phyloP scores from a whole-genome alignment of 1,284 basidiomycete genomes.

The Austroboletus novae-zelandiae region DNA sequence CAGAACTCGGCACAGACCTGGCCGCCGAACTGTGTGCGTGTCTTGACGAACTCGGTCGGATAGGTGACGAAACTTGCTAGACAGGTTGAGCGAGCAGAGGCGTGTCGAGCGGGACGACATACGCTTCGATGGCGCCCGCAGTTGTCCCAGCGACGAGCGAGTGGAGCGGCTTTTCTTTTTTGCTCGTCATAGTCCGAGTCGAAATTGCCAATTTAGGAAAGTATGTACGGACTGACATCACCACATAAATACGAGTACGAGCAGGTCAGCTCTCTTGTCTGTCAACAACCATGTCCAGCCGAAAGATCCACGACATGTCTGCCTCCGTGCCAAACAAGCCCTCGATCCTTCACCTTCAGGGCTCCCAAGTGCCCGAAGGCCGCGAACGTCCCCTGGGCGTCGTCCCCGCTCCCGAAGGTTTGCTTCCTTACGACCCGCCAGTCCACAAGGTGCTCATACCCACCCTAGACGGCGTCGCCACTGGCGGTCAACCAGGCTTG shows the following conservation, averaged over 20 bases:
- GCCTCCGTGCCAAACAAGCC: background rate
- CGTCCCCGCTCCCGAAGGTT: conserved; percentile 40
- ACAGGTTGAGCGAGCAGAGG: conserved; percentile 29
- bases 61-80: conserved; percentile 74
- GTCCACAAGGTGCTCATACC: conserved; percentile 1
- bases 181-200: conserved; percentile 30
- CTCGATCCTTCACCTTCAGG: conserved; percentile 8
- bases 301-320: conserved; percentile 14
- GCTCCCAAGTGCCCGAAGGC: conserved; percentile 35
- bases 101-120: conserved; percentile 25
- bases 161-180: conserved; percentile 77
- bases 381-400: conserved; percentile 42
- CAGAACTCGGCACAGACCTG: conserved; percentile 44
- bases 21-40: conserved; percentile 77
- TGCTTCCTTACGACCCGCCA: no score
- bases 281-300: background rate
- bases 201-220: conserved; percentile 12
- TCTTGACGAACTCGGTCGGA: conserved; percentile 93
- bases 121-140: conserved; percentile 93
- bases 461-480: conserved; percentile 41
- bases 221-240: conserved; percentile 14
- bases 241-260: conserved; percentile 19
- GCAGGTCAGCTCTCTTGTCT: no score
- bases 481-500: conserved; percentile 40
- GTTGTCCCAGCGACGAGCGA: conserved; percentile 87